Evolutionary conservation across 75 land plant genomes (phyloP), one percentile per base, ranked within the genome.

Genomic region (Selaginella tamariscina): DNA sequence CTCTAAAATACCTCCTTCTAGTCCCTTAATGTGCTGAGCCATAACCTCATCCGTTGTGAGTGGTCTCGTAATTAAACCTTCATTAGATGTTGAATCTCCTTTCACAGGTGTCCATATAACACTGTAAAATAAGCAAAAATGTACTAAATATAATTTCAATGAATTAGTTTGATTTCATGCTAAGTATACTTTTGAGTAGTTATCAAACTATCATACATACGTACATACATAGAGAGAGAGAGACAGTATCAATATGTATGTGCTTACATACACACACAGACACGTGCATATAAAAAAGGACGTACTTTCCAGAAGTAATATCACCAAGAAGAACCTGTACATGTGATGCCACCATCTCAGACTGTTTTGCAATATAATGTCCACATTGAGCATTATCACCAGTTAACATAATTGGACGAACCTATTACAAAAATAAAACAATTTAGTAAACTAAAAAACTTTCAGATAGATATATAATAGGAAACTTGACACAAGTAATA

Each of bases 311-410:
- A 24, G 30, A 62, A 29, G 55, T 54, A 30, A 68, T 26, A 54
- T 77, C 79, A 8, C 79, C 79, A 29, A 77, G 56, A 9, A 77
- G 32, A 28, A 77, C 66, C 23, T 32, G 68, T 26, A 64, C 75
- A 55, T 68, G 63, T 24, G 74, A 70, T 24, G 70, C 70, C 63
- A 77, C 54, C 75, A 77, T 73, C 24, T 33, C 69, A 54, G 73
- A 72, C 70, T 77, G 26, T 56, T 64, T 73, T 15, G 79, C 79
- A 54, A 77, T 73, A 30, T 73, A 77, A 22, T 77, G 71, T 15
- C 75, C 79, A 72, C 79, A 77, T 28, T 77, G 79, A 13, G 79
- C 79, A 73, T 73, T 77, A 32, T 77, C 79, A 24, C 79, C 79
- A 30, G 79, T 77, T 30, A 77, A 71, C 79, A 77, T 77, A 30